A percentile compares a stretch with the other conserved stretches of the same genome.
Evolutionary conservation across 768 basidiomycete genomes (phyloP).

Genomic region (Tricholomella constricta): DNA sequence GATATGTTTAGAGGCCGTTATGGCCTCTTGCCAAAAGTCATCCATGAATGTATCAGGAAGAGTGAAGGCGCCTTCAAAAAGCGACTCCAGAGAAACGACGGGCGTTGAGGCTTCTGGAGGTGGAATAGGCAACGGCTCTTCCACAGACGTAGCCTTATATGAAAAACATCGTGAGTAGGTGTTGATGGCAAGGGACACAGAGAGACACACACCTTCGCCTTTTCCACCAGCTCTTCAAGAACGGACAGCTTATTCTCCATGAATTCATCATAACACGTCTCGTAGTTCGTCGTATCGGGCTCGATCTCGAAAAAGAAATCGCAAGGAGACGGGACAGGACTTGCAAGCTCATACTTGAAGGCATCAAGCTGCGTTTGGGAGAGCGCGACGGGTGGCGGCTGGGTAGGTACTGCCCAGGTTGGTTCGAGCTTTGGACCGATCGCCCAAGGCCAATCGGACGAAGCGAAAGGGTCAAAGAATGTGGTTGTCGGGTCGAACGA

Average conservation of each 20-base stretch:
- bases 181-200: neutral
- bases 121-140: neutral
- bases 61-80: constrained; percentile 7
- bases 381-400: neutral
- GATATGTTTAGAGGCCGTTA: neutral
- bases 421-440: constrained; percentile 5
- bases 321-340: constrained; percentile 9
- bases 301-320: constrained; percentile 18
- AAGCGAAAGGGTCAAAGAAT: constrained; percentile 18
- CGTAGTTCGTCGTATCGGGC: constrained; percentile 16
- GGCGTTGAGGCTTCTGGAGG: neutral
- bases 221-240: constrained; percentile 9
- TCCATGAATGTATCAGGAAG: constrained; percentile 8
- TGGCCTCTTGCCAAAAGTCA: constrained; percentile 8
- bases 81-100: constrained; percentile 1
- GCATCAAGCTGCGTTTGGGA: constrained; percentile 11
- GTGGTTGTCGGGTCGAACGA: constrained; percentile 12
- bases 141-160: neutral
- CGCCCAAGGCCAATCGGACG: constrained; percentile 11
- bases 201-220: neutral
- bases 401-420: neutral
- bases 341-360: constrained; percentile 13
- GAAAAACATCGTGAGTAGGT: too few species aligned
- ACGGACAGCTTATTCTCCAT: constrained; percentile 18
- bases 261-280: constrained; percentile 18